Base-by-base conservation (phyloP, 345 rosid species). In the Citrus maxima region DNA sequence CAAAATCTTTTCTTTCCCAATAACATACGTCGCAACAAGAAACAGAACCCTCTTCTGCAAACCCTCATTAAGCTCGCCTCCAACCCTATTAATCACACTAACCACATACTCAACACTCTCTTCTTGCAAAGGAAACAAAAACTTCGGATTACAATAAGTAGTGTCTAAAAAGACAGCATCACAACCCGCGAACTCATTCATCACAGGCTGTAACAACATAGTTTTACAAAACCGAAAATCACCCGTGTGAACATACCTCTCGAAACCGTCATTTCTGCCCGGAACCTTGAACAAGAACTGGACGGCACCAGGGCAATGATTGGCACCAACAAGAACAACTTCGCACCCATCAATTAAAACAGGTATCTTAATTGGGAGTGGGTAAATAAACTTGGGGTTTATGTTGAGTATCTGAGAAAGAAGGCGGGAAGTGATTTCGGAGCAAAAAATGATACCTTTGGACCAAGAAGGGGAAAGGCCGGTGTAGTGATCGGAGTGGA, bases 241-340 rank as follows among this genome's bases (percentile, higher is more conserved):
- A 10, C 99, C 98, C 0, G 97, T 93, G 78, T 95, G 95, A 64
- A 95, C 89, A 34, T 90, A 95, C 89, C 85, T 81, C 78, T 88
- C 88, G 40, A 61, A 74, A 54, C 64, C 30, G 13, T 80, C 85
- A 49, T 75, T 73, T 71, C 75, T 84, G 51, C 71, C 38, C 0
- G 84, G 86, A 32, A 91, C 83, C 81, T 82, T 91, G 78, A 93
- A 95, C 75, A 95, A 78, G 81, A 95, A 91, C 86, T 91, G 93
- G 6, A 93, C 97, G 0, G 98, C 96, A 1, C 98, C 98, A 1
- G 98, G 99, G 81, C 98, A 93, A 71, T 93, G 98, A 69, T 95
- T 93, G 72, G 97, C 98, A 21, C 90, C 97, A 21, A 95, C 46
- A 6, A 95, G 80, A 4, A 80, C 82, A 74, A 92, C 91, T 77